phyloP scores from a whole-genome alignment of 1,139 yeast species.

The Yamadazyma oceani region DNA sequence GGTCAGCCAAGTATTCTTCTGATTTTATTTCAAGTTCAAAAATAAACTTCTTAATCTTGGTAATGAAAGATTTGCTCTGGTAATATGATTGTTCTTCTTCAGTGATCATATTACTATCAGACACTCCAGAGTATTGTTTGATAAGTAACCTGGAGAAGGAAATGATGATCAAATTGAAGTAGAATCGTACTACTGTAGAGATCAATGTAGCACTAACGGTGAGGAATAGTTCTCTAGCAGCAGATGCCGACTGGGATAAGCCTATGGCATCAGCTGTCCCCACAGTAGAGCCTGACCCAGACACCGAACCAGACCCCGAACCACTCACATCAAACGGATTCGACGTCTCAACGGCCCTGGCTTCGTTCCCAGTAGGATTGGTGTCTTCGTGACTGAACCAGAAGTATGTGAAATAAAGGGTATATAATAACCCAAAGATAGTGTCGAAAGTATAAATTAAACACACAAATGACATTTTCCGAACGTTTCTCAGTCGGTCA shows the following conservation, averaged over 20 bases:
- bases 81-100: slow-evolving; percentile 30
- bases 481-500: slow-evolving; percentile 28
- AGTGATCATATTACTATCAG: slow-evolving; percentile 16
- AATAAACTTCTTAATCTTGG: slow-evolving; percentile 23
- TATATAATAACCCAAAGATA: slow-evolving; percentile 61
- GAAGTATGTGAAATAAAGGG: slow-evolving; percentile 67
- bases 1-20: slow-evolving; percentile 28
- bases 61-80: slow-evolving; percentile 21
- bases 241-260: slow-evolving; percentile 61
- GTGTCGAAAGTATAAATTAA: slow-evolving; percentile 69
- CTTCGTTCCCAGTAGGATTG: slow-evolving; percentile 14
- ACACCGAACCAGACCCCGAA: too few relatives aligned
- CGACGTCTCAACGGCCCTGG: slow-evolving; percentile 8
- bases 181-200: slow-evolving; percentile 56
- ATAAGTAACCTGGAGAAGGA: slow-evolving; percentile 55
- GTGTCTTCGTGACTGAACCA: slow-evolving; percentile 64
- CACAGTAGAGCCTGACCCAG: too few relatives aligned
- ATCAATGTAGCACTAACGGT: slow-evolving; percentile 58
- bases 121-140: slow-evolving; percentile 31
- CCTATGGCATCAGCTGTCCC: slow-evolving; percentile 3
- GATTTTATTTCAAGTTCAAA: slow-evolving; percentile 34
- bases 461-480: slow-evolving; percentile 59
- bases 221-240: slow-evolving; percentile 68
- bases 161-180: slow-evolving; percentile 63
- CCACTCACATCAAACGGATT: slow-evolving; percentile 3